Evolutionary conservation across 139 green algal genomes (phyloP).

Genomic region (Axilococcus clingmanii): DNA sequence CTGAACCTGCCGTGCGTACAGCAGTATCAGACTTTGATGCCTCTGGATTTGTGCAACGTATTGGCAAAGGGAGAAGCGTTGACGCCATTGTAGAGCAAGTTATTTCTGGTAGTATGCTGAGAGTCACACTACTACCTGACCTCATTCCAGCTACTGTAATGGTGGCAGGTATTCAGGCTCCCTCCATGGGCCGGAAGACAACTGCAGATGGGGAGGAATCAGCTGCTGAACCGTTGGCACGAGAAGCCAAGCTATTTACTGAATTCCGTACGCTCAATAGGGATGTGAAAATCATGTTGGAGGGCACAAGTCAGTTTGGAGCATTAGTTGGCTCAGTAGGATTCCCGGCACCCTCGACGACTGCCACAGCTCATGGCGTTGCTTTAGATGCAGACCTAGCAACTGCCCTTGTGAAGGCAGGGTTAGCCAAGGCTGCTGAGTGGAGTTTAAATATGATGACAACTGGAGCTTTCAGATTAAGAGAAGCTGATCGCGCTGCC

Average conservation of each 20-base stretch:
- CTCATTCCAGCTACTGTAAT: slow-evolving; percentile 53
- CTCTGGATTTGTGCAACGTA: slow-evolving; percentile 36
- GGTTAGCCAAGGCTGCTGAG: slow-evolving; percentile 60
- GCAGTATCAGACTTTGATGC: slow-evolving; percentile 35
- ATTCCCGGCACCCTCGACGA: slow-evolving; percentile 9
- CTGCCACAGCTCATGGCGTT: background rate
- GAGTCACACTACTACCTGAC: slow-evolving; percentile 61
- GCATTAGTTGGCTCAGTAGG: slow-evolving; percentile 20
- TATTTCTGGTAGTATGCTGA: slow-evolving; percentile 62
- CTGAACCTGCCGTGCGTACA: slow-evolving; percentile 26
- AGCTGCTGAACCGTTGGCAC: slow-evolving; percentile 65
- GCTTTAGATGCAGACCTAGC: slow-evolving; percentile 43
- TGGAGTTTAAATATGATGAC: slow-evolving; percentile 76
- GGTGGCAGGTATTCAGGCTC: slow-evolving; percentile 68
- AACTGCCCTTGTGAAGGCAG: slow-evolving; percentile 44
- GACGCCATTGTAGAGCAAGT: slow-evolving; percentile 77
- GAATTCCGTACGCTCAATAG: slow-evolving; percentile 65
- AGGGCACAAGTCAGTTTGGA: slow-evolving; percentile 28
- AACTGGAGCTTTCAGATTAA: slow-evolving; percentile 47
- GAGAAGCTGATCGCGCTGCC: slow-evolving; percentile 69
- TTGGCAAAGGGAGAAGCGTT: slow-evolving; percentile 72
- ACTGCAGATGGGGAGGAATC: background rate
- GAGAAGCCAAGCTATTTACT: slow-evolving; percentile 79
- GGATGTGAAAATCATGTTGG: slow-evolving; percentile 29
- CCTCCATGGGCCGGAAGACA: slow-evolving; percentile 55